Percentiles rank a stretch among this genome's conserved stretches.
These are phyloP conservation scores for Tuber brumale DNA, from an alignment of 495 filamentous ascomycete genomes.

Conservation along the genomic window DNA sequence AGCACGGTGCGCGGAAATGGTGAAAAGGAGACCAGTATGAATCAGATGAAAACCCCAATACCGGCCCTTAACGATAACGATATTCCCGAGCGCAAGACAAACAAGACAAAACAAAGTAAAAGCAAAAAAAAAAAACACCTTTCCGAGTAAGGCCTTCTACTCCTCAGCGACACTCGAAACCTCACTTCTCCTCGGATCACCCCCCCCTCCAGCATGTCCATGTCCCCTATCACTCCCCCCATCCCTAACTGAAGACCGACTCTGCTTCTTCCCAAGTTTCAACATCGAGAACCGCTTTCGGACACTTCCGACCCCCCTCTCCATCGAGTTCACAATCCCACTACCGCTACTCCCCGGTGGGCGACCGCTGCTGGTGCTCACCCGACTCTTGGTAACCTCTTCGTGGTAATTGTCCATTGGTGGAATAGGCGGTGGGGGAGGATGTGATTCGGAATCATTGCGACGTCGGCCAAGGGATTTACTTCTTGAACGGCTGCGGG, in stretches of 20 bases:
- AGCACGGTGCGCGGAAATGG: not conserved
- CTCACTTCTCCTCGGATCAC: constrained; percentile 11
- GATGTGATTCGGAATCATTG: not conserved
- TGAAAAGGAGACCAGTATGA: not conserved
- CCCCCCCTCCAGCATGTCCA: constrained; percentile 5
- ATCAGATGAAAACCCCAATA: not conserved
- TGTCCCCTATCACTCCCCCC: constrained; percentile 47
- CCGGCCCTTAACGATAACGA: constrained; percentile 19
- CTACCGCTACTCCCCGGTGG: constrained; percentile 37
- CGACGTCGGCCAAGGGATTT: constrained; percentile 25
- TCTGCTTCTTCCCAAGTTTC: constrained; percentile 60
- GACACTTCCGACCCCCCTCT: constrained; percentile 52
- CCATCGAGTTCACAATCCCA: constrained; percentile 39
- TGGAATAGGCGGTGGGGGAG: not conserved
- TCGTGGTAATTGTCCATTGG: constrained; percentile 6
- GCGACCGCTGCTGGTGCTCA: constrained; percentile 27
- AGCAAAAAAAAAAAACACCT: constrained; percentile 27
- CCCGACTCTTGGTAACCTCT: constrained; percentile 17
- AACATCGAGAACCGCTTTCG: constrained; percentile 65
- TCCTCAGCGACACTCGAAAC: constrained; percentile 39
- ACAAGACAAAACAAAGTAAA: constrained; percentile 17
- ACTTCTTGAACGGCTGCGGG: constrained; percentile 28
- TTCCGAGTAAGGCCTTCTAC: constrained; percentile 9
- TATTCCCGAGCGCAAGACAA: constrained; percentile 5
- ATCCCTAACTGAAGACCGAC: constrained; percentile 50